Base-by-base conservation (phyloP, 371 early-diverging fungal species). In the Mortierella sp. region DNA sequence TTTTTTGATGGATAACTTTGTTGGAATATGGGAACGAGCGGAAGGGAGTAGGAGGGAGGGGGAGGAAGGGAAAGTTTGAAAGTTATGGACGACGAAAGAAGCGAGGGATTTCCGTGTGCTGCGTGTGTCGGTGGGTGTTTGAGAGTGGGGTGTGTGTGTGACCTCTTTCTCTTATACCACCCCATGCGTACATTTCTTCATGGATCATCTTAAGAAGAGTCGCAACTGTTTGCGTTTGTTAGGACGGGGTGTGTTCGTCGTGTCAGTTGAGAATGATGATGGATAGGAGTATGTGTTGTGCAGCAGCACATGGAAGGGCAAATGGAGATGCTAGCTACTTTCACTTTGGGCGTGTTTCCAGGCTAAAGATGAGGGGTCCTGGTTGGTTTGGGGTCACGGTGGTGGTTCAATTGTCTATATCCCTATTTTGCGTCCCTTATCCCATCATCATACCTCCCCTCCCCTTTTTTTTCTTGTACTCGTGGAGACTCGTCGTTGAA, bases 151-250 rank as follows among this genome's bases (percentile, higher is more conserved):
- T n/a, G 63, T 35, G 63, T 11, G 60, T 63, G 63, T 63, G 63
- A 63, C 63, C 63, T 63, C 35, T 32, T 60, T 60, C 60, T 60
- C 60, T 56, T 3, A 51, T 51, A 51, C 51, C 51, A 51, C 21
- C 21, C 51, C 18, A 16, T 21, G 21, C 51, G 21, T 18, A 21
- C 51, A 18, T 49, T 21, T 51, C 18, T 51, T 21, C 1, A 21
- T 21, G 51, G 35, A 35, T 35, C 3, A 51, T 21, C 18, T 51
- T 51, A 6, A 12, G 12, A 3, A 14, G 18, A 18, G 16, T 16
- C 5, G 49, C 18, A 49, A 3, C 18, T 16, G 49, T 49, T 16
- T 49, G 51, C 18, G 21, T 21, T 51, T 21, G 21, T 51, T 21
- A 7, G 21, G 21, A 6, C 21, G 51, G 51, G 16, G 49, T 48